These are phyloP conservation scores for Hyaloscypha hepaticicola DNA, from an alignment of 495 filamentous ascomycete genomes.

Conservation along the genomic window DNA sequence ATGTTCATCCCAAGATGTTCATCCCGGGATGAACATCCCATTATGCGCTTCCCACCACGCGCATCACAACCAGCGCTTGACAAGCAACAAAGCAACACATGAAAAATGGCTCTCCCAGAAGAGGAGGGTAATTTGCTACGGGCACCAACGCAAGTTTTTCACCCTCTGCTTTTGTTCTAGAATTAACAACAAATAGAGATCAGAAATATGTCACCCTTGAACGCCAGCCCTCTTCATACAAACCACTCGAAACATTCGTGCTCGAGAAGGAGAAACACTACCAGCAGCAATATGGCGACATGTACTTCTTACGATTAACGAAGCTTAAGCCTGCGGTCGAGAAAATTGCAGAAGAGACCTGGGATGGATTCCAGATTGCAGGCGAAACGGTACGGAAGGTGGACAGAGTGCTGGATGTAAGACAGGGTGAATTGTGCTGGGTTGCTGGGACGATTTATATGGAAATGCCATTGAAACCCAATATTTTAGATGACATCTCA, in stretches of 20 bases:
- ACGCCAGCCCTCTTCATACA: constrained; percentile 64
- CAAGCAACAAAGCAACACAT: background rate
- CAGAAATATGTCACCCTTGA: constrained; percentile 36
- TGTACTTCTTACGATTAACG: constrained; percentile 91
- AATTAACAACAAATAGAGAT: constrained; percentile 35
- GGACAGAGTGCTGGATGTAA: constrained; percentile 88
- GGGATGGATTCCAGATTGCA: constrained; percentile 76
- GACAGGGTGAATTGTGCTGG: constrained; percentile 96
- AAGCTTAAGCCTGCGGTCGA: constrained; percentile 85
- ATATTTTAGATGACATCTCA: constrained; percentile 90
- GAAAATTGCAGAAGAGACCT: constrained; percentile 66
- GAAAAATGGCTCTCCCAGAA: constrained; percentile 24
- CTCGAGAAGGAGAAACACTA: constrained; percentile 76
- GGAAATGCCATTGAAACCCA: constrained; percentile 96
- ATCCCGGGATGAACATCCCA: no score
- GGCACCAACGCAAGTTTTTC: constrained; percentile 38
- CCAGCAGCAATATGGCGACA: constrained; percentile 92
- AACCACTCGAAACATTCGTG: constrained; percentile 68
- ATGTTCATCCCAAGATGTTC: no score
- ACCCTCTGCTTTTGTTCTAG: constrained; percentile 3
- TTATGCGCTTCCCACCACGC: background rate
- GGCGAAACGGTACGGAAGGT: constrained; percentile 72
- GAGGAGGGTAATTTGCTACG: constrained; percentile 38
- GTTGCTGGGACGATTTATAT: constrained; percentile 92
- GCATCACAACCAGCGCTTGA: background rate